These are phyloP conservation scores for Globisporangium apiculatum DNA, from an alignment of 352 stramenopile genomes.

Conservation along the genomic window DNA sequence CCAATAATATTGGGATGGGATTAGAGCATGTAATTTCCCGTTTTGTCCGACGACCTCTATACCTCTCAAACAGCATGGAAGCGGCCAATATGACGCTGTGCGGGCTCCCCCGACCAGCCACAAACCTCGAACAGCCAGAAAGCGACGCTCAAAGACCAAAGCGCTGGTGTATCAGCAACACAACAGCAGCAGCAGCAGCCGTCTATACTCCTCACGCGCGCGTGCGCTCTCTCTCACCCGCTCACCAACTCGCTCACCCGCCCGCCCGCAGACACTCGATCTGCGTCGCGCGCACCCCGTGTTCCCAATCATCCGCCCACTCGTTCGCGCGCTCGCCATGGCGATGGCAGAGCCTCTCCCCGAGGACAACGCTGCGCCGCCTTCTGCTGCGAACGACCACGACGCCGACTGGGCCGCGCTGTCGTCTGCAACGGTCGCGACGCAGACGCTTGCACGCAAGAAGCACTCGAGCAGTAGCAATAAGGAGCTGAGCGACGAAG, in stretches of 20 bases:
- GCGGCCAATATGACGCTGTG: too few relatives aligned
- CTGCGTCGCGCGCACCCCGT: not conserved
- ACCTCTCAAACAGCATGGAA: too few relatives aligned
- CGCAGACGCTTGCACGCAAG: slow-evolving; percentile 4
- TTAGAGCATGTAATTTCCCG: too few relatives aligned
- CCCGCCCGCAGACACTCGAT: not conserved
- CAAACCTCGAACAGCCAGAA: too few relatives aligned
- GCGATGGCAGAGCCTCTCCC: slow-evolving; percentile 7
- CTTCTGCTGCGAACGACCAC: not conserved
- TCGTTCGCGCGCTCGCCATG: slow-evolving; percentile 2
- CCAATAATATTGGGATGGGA: too few relatives aligned
- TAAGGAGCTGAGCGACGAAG: slow-evolving; percentile 1
- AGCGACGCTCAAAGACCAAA: too few relatives aligned
- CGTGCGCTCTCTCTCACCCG: not conserved
- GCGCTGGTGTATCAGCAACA: not conserved
- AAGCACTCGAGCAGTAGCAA: slow-evolving; percentile 8
- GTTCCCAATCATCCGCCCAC: slow-evolving; percentile 1
- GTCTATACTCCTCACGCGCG: not conserved
- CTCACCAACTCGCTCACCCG: not conserved
- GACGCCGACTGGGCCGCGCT: slow-evolving; percentile 2
- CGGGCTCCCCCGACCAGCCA: too few relatives aligned
- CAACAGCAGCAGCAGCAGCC: not conserved
- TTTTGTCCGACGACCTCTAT: too few relatives aligned
- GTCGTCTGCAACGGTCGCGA: slow-evolving; percentile 2
- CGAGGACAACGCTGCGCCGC: slow-evolving; percentile 3